Evolutionary conservation across 2,329 filamentous ascomycete species (phyloP).

Genomic region (Pseudogymnoascus sp.): DNA sequence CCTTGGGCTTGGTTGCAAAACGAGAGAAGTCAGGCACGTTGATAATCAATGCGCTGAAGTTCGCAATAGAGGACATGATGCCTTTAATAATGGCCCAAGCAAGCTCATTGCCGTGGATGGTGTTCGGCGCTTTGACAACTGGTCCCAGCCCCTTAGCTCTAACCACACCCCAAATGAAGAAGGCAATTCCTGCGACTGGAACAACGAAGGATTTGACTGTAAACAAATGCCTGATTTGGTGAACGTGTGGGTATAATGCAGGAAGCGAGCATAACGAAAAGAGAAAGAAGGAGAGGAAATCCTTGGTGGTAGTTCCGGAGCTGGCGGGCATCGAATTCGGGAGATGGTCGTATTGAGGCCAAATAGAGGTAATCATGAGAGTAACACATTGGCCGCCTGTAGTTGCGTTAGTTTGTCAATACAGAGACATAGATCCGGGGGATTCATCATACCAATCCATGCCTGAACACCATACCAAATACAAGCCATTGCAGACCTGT

Average conservation of each 20-base stretch:
- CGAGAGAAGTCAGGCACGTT: constrained; percentile 77
- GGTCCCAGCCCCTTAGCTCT: constrained; percentile 77
- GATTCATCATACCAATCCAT: constrained; percentile 48
- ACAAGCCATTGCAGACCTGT: constrained; percentile 71
- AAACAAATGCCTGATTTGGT: constrained; percentile 82
- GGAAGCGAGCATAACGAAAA: constrained; percentile 78
- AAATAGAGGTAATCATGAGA: constrained; percentile 81
- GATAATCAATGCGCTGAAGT: constrained; percentile 80
- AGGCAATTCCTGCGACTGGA: constrained; percentile 72
- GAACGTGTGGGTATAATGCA: constrained; percentile 82
- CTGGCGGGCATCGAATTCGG: constrained; percentile 56
- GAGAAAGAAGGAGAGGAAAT: constrained; percentile 76
- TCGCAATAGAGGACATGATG: constrained; percentile 82
- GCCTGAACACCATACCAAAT: constrained; percentile 85
- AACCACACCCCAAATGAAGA: constrained; percentile 80
- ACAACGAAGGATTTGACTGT: constrained; percentile 84
- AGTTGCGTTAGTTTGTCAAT: background rate
- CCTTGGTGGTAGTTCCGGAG: constrained; percentile 65
- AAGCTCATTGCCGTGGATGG: constrained; percentile 56
- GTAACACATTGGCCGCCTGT: constrained; percentile 71
- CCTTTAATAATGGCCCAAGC: constrained; percentile 78
- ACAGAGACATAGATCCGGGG: background rate
- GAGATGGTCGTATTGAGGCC: constrained; percentile 52
- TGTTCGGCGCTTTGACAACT: constrained; percentile 63
- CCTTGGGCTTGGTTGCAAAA: constrained; percentile 67